Percentiles rank a stretch among this genome's conserved stretches.
Evolutionary conservation across 371 early-diverging fungal species (phyloP).

Genomic region (Rhizopus sp.): DNA sequence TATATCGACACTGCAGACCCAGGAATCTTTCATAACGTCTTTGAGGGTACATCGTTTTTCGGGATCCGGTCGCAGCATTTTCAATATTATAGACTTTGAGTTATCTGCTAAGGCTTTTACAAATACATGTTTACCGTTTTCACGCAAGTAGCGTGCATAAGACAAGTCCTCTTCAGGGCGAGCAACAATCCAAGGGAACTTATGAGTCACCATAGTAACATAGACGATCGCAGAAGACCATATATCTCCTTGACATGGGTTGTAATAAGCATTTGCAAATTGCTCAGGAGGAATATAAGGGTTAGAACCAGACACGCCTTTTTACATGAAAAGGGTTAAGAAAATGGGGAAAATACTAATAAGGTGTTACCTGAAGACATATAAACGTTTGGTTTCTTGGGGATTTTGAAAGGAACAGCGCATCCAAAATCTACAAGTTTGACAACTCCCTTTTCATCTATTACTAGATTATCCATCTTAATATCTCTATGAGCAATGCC

Average conservation of each 20-base stretch:
- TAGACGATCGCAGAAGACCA: constrained; percentile 77
- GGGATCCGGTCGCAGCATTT: constrained; percentile 58
- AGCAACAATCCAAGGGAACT: constrained; percentile 70
- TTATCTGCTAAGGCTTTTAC: constrained; percentile 51
- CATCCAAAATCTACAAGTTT: constrained; percentile 96
- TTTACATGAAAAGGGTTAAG: not conserved
- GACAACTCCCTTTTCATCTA: constrained; percentile 67
- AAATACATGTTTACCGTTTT: constrained; percentile 42
- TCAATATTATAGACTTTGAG: constrained; percentile 37
- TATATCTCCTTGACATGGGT: constrained; percentile 63
- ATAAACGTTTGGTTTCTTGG: constrained; percentile 50
- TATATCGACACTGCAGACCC: constrained; percentile 54
- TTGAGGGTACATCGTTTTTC: constrained; percentile 42
- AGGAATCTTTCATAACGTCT: constrained; percentile 50
- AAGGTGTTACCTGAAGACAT: constrained; percentile 19
- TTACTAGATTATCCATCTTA: constrained; percentile 82
- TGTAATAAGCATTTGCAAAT: constrained; percentile 49
- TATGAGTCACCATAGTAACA: constrained; percentile 66
- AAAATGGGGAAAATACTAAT: not conserved
- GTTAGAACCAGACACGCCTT: constrained; percentile 57
- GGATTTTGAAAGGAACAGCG: constrained; percentile 71
- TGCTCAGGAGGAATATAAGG: constrained; percentile 68
- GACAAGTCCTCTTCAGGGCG: constrained; percentile 45
- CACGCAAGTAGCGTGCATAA: constrained; percentile 41
- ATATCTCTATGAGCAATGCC: constrained; percentile 88